Conservation (phyloP, 2,329 filamentous ascomycete genomes). For the Colletotrichum siamense region DNA sequence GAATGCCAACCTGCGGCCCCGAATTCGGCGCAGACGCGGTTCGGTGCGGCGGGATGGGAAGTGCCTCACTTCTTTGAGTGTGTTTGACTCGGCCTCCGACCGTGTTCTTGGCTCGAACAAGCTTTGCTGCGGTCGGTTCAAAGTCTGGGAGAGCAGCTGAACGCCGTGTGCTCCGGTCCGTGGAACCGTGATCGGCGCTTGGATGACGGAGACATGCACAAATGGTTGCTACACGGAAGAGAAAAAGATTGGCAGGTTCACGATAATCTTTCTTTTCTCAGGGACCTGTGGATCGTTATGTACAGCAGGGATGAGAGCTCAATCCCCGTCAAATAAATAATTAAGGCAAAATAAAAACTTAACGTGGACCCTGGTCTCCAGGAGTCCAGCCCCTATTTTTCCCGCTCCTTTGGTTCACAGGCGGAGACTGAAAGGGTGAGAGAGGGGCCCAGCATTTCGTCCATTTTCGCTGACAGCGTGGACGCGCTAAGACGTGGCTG, state of each 20-base stretch:
- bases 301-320: background rate
- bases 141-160: background rate
- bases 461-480: background rate
- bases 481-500: background rate
- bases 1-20: background rate
- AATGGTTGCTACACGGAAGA: background rate
- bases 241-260: background rate
- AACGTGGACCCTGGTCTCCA: background rate
- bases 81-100: background rate
- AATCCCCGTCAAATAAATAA: background rate
- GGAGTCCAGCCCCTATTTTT: background rate
- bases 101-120: background rate
- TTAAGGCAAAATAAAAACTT: background rate
- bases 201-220: background rate
- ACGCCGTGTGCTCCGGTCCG: background rate
- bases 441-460: background rate
- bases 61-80: background rate
- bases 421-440: background rate
- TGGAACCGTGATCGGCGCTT: background rate
- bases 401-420: background rate
- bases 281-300: slow-evolving; percentile 2
- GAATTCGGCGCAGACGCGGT: background rate
- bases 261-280: background rate
- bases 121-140: background rate
- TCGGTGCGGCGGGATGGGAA: background rate